A percentile compares a stretch with the other conserved stretches of the same genome.
phyloP scores from a whole-genome alignment of 225 moss, liverwort and hornwort genomes.

The Straminergon stramineum region DNA sequence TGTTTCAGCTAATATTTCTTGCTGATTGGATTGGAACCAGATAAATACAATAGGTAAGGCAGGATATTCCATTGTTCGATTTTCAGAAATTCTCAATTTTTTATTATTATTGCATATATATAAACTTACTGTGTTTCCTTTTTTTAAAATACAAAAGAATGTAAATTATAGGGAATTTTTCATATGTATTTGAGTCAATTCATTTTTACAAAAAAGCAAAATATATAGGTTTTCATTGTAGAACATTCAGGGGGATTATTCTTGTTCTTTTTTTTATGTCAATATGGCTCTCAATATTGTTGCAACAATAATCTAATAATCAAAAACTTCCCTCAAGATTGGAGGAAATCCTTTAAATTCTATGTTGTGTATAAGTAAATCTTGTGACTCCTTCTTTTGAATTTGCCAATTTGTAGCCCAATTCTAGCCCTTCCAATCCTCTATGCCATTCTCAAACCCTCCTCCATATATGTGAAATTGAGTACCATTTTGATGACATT shows the following conservation, averaged over 20 bases:
- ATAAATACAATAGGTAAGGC: not conserved
- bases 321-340: not conserved
- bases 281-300: not conserved
- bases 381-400: not conserved
- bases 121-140: not conserved
- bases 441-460: not conserved
- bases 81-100: rapidly evolving
- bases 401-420: too few species aligned
- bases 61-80: not conserved
- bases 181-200: not conserved
- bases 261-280: too few species aligned
- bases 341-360: not conserved
- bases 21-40: not conserved
- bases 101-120: not conserved
- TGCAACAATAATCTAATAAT: not conserved
- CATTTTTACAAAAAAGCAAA: not conserved
- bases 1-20: not conserved
- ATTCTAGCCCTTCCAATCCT: rapidly evolving
- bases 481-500: not conserved
- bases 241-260: not conserved
- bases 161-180: too few species aligned
- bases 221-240: not conserved
- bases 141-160: too few species aligned
- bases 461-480: too few species aligned
- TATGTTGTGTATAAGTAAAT: not conserved